Base-by-base conservation (phyloP, 2,329 filamentous ascomycete species). In the Lomentospora prolificans region DNA sequence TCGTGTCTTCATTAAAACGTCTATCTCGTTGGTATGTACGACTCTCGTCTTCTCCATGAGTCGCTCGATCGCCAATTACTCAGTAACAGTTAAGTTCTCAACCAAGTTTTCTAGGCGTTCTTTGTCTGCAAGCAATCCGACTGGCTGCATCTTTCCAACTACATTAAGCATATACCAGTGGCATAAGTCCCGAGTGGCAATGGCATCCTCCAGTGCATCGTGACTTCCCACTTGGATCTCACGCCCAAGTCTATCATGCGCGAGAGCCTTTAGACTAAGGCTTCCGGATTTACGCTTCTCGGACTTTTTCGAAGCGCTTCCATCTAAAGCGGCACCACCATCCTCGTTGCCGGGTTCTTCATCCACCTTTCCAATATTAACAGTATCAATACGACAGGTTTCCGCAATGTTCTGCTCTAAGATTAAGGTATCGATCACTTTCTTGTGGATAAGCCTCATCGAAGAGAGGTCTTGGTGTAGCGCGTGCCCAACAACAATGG, bases 401-500 rank as follows among this genome's bases (percentile, higher is more conserved):
- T 53, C 59, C 27, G 41, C 25, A 52, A 48, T 59, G 39, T 51
- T 57, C 3, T 57, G 63, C 54, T 71, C 69, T 10, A 71, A 57
- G 2, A 70, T 25, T n/a, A 69, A 62, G 0, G 76, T 77, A 60
- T 81, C 77, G 17, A 79, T 64, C 0, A 79, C 63, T 0, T 59
- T 56, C 0, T 55, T 55, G 59, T 80, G 77, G 10, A 76, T 72
- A 74, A 75, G 77, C n/a, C 76, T 67, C 58, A 81, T 61, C 1
- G 69, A 65, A 0, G 62, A 61, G 17, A 80, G 60, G 58, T 79
- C 77, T 33, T 67, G 66, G 8, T 69, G 61, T 1, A 68, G 70
- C 0, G 67, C 68, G 54, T 81, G 78, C 0, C 72, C 72, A 2
- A 81, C 65, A 5, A 81, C 66, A 7, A 80, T 65, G 0, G 78